A percentile compares a stretch with the other conserved stretches of the same genome.
Evolutionary conservation across 306 rosid genomes (phyloP).

Genomic region (Lathyrus aphaca): DNA sequence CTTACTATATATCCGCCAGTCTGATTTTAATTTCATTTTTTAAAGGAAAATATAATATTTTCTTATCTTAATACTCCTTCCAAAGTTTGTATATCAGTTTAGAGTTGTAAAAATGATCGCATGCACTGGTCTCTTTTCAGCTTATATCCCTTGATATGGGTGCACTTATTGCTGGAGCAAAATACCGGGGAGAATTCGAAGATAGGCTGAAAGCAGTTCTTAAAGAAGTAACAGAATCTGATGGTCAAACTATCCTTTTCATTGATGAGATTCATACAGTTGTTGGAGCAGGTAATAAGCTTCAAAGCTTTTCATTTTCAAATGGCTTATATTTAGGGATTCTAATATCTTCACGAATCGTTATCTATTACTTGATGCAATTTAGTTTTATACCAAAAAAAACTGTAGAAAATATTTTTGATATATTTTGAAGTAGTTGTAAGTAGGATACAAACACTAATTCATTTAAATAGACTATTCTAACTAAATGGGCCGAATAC

Average conservation of each 20-base stretch:
- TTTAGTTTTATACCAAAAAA: slow-evolving; percentile 1
- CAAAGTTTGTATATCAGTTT: slow-evolving; percentile 19
- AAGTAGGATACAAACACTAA: not conserved
- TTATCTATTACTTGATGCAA: not conserved
- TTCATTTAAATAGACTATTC: no score
- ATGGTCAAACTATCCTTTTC: slow-evolving; percentile 90
- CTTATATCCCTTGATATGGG: slow-evolving; percentile 99
- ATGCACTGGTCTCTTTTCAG: slow-evolving; percentile 48
- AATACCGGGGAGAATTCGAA: slow-evolving; percentile 96
- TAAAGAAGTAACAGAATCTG: slow-evolving; percentile 97
- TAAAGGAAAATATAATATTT: not conserved
- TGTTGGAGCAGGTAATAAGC: slow-evolving; percentile 89
- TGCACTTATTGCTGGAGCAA: slow-evolving; percentile 95
- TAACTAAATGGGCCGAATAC: no score
- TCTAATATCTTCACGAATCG: slow-evolving; percentile 10
- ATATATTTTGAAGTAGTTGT: not conserved
- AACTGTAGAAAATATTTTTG: not conserved
- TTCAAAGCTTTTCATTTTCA: slow-evolving; percentile 31
- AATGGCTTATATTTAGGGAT: not conserved
- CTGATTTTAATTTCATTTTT: slow-evolving; percentile 16
- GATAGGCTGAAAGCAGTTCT: slow-evolving; percentile 98
- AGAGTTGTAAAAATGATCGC: slow-evolving; percentile 35
- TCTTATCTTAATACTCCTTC: slow-evolving; percentile 2
- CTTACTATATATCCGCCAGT: slow-evolving; percentile 11
- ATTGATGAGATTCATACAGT: slow-evolving; percentile 98